Evolutionary conservation across 2,329 filamentous ascomycete genomes (phyloP), one percentile per base, ranked within the genome.

Genomic region (Claviceps sp.): DNA sequence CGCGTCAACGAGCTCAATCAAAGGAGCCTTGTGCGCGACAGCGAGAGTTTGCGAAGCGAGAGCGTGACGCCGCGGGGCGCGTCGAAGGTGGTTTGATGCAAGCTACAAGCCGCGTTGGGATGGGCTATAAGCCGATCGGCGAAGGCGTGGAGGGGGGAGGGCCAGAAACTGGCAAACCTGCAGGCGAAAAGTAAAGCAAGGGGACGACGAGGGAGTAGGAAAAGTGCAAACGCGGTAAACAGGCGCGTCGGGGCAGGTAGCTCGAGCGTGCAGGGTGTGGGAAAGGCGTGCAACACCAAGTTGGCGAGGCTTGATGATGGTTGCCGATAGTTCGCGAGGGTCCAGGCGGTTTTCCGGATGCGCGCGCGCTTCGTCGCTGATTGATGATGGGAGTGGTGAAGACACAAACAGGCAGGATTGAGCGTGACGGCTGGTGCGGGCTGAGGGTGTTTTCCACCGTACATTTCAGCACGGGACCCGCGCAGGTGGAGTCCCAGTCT

Each of bases 301-400:
- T 70, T 72, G 68, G 71, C 69, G 69, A 69, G 66, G 67, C 72
- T 70, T 73, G 67, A 66, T 69, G 75, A 79, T 78, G 75, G 71
- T 66, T 70, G 69, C 74, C 69, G 76, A 79, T 79, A 75, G 68
- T 73, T 74, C 73, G 72, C 71, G 71, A 73, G 72, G 72, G 74
- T 73, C 75, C 71, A 73, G 74, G 74, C 72, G 76, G 77, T 77
- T 74, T 77, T 77, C 74, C 69, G 62, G 75, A 79, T 79, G 76
- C 76, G 76, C 75, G 76, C 73, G 66, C 54, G 53, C 57, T 58
- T 53, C 55, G 70, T 74, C 68, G 69, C 70, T 69, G 62, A 62
- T 67, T 70, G 68, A 72, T 71, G 70, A 73, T 71, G 43, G 70
- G 72, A 73, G 67, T 72, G 71, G 72, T 73, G 71, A 74, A 71